These are phyloP conservation scores for Solanum acaule DNA, from an alignment of 257 asterid species.

Conservation along the genomic window DNA sequence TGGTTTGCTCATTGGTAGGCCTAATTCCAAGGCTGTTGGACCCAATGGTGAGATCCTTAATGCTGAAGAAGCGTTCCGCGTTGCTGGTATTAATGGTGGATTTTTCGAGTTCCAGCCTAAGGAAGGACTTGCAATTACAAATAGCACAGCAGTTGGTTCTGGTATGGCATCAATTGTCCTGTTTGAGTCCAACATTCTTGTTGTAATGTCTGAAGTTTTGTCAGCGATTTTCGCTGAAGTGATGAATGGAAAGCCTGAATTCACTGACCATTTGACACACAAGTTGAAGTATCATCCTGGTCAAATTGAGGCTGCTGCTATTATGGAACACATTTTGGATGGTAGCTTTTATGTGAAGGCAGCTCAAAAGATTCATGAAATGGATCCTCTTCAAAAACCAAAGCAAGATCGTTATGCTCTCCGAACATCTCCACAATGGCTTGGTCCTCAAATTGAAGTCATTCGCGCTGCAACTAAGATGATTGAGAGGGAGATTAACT, in stretches of 20 bases:
- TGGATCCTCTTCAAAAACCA: conserved; percentile 40
- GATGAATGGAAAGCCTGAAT: conserved; percentile 30
- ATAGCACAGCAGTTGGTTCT: conserved; percentile 46
- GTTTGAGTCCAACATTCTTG: conserved; percentile 29
- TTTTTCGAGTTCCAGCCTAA: conserved; percentile 42
- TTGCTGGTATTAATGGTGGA: conserved; percentile 21
- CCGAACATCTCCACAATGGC: conserved; percentile 42
- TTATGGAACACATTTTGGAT: conserved; percentile 41
- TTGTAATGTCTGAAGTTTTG: conserved; percentile 22
- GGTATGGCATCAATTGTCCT: conserved; percentile 42
- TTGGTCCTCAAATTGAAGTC: conserved; percentile 33
- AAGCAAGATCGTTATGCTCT: conserved; percentile 46
- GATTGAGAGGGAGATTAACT: neutral
- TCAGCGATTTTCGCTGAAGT: conserved; percentile 49
- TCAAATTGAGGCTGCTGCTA: conserved; percentile 49
- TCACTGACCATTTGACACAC: conserved; percentile 41
- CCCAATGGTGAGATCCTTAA: conserved; percentile 32
- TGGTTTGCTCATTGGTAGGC: conserved; percentile 36
- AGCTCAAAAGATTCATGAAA: conserved; percentile 31
- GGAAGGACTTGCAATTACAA: conserved; percentile 43
- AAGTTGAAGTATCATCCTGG: conserved; percentile 47
- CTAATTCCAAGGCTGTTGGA: conserved; percentile 37
- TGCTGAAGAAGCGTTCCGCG: conserved; percentile 28
- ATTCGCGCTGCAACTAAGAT: conserved; percentile 29
- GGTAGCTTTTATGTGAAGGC: conserved; percentile 32